Base-by-base conservation (phyloP, 495 filamentous ascomycete genomes). In the Aspergillus egyptiacus region DNA sequence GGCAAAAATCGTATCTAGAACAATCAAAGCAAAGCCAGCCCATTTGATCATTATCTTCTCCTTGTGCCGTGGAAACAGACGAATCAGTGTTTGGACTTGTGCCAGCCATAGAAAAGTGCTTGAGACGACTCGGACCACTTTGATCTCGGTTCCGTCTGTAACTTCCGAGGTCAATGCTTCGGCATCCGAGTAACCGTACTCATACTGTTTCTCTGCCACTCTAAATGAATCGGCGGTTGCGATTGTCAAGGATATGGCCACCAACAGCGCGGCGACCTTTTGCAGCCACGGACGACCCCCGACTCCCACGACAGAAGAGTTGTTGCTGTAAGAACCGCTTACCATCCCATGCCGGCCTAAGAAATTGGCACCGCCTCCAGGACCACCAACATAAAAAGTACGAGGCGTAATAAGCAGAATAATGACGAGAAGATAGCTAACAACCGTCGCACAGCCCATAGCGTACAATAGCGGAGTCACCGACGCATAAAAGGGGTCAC, bases 11-110 rank as follows among this genome's bases (percentile, higher is more conserved):
- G 88, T 85, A 58, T 97, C 93, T 22, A 97, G 73, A 2, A 89
- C 75, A 53, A 98, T 96, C 35, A 98, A 77, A 5, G 85, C 87
- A 66, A 97, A 96, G 1, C 90, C 93, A 7, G 89, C 85, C 93
- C 93, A 98, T 69, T 96, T 97, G 70, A 98, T 98, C 60, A 96
- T 86, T 17, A 97, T 81, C 67, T 96, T 97, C 64, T 98, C 93
- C 53, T 94, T 89, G 58, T 96, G 90, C 20, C 93, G 86, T 14
- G 94, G 94, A 59, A 98, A 98, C 0, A 98, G 71, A 38, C 93
- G 82, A 59, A 98, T 96, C 38, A 98, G 71, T 0, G 93, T 98
- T 64, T 98, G 93, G 0, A 94, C 91, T 67, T 98, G 93, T 1
- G 93, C 93, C 45, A 97, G 81, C 93, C 93, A 98, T 9, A 98